A percentile compares a stretch with the other conserved stretches of the same genome.
Conservation (phyloP, 2,329 filamentous ascomycete genomes). For the Fusarium nematophilum region DNA sequence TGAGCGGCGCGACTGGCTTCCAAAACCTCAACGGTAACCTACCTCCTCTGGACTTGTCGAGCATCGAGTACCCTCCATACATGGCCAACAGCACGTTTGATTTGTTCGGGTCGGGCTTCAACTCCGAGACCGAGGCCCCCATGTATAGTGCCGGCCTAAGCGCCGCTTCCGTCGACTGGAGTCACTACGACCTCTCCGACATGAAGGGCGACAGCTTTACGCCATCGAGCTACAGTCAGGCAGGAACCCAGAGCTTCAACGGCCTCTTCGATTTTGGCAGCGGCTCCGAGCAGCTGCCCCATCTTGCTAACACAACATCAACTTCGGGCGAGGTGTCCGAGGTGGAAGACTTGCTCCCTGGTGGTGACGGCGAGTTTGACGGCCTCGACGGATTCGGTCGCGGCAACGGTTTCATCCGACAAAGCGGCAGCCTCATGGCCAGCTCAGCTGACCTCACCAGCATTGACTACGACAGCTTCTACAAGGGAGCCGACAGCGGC, state of each 20-base stretch:
- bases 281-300: conserved; percentile 65
- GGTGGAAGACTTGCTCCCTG: conserved; percentile 68
- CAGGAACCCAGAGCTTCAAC: conserved; percentile 61
- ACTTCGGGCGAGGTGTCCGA: conserved; percentile 76
- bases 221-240: conserved; percentile 66
- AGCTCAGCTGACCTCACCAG: conserved; percentile 57
- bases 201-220: conserved; percentile 61
- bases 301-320: conserved; percentile 67
- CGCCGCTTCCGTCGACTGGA: conserved; percentile 62
- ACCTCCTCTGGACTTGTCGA: conserved; percentile 69
- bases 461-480: conserved; percentile 68
- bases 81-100: conserved; percentile 62
- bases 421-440: conserved; percentile 56
- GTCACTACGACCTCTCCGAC: conserved; percentile 59
- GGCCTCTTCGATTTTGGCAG: conserved; percentile 63
- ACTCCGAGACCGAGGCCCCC: conserved; percentile 65
- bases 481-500: conserved; percentile 58
- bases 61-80: conserved; percentile 63
- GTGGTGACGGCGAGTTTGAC: conserved; percentile 61
- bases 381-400: conserved; percentile 52
- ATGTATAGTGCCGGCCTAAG: conserved; percentile 72
- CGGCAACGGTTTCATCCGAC: conserved; percentile 60
- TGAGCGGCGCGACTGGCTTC: conserved; percentile 61
- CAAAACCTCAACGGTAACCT: conserved; percentile 64
- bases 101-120: conserved; percentile 59